A percentile compares a stretch with the other conserved stretches of the same genome.
Conservation (phyloP, 2,329 filamentous ascomycete species). For the Chalaropsis thielavioides region DNA sequence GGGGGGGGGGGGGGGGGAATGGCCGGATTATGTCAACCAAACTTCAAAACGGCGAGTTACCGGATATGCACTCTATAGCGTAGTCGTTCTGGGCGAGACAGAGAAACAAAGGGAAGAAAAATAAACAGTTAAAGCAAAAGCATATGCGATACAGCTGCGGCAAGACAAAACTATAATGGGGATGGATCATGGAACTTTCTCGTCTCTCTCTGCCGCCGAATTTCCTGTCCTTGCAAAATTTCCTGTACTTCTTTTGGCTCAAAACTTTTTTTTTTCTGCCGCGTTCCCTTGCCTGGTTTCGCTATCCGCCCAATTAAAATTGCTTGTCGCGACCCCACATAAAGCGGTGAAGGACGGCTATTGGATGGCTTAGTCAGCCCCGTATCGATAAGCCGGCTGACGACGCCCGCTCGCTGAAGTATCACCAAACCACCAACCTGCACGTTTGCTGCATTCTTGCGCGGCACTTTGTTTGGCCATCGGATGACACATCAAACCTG, state of each 20-base stretch:
- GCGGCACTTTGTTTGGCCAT: no score
- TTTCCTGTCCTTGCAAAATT: conserved; percentile 13
- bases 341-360: conserved; percentile 7
- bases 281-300: conserved; percentile 9
- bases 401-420: no score
- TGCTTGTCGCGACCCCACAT: background rate
- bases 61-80: background rate
- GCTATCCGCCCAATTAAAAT: conserved; percentile 12
- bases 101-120: background rate
- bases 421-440: background rate
- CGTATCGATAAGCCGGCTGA: background rate
- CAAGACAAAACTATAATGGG: background rate
- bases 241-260: conserved; percentile 12
- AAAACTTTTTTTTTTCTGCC: conserved; percentile 20
- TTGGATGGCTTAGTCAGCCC: background rate
- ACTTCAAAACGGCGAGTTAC: background rate
- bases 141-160: background rate
- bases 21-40: background rate
- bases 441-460: no score
- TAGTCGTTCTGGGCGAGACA: background rate
- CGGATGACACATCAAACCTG: no score
- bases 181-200: background rate
- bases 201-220: background rate
- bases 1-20: background rate
- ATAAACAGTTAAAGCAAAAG: background rate